phyloP scores from a whole-genome alignment of 2,329 filamentous ascomycete genomes.

The Calycina herbarum region DNA sequence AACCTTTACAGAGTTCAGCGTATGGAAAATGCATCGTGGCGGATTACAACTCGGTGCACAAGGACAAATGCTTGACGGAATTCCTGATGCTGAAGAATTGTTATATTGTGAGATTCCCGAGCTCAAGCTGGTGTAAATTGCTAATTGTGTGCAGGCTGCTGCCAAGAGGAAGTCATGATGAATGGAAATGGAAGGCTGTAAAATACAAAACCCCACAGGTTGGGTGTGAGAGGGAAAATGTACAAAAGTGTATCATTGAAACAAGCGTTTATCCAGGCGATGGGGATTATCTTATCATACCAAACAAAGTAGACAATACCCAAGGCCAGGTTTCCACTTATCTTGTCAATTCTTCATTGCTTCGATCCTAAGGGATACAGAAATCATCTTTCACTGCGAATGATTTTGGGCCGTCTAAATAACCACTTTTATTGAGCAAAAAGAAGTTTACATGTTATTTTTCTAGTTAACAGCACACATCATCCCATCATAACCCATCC shows the following conservation, averaged over 20 bases:
- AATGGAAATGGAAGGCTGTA: not conserved
- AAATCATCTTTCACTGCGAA: not conserved
- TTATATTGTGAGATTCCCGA: constrained; percentile 56
- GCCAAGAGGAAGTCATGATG: constrained; percentile 47
- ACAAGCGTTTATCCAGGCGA: not conserved
- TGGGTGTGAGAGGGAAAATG: not conserved
- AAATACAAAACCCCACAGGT: not conserved
- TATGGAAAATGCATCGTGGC: constrained; percentile 91
- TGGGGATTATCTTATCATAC: not conserved
- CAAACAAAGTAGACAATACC: not conserved
- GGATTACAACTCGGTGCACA: constrained; percentile 87
- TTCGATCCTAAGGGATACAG: too few relatives aligned
- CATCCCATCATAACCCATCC: not conserved
- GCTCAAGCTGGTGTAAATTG: not conserved
- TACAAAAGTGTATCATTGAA: not conserved
- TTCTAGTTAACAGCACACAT: constrained; percentile 3
- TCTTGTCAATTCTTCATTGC: not conserved
- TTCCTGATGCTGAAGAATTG: constrained; percentile 87
- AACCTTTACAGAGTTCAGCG: constrained; percentile 62
- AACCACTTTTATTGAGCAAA: not conserved
- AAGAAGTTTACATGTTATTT: not conserved
- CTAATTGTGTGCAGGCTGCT: constrained; percentile 45
- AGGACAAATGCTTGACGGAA: constrained; percentile 85
- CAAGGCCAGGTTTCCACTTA: not conserved
- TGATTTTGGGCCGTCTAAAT: not conserved